A percentile compares a stretch with the other conserved stretches of the same genome.
Conservation (phyloP, 2,329 filamentous ascomycete genomes). For the Tolypocladium cylindrosporum region DNA sequence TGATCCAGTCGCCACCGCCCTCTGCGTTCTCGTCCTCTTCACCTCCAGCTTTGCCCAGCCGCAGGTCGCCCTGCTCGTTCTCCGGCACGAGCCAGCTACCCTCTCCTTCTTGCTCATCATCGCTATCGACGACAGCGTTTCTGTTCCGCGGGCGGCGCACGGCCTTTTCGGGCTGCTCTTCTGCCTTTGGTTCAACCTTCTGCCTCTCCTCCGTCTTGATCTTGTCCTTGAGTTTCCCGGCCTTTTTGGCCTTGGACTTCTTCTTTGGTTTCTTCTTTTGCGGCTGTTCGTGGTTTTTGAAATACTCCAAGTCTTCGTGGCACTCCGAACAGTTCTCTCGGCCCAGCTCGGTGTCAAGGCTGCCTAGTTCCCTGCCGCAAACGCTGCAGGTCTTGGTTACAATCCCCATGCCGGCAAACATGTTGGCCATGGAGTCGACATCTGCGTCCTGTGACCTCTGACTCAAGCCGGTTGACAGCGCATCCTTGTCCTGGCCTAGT, state of each 20-base stretch:
- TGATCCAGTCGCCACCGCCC: slow-evolving; percentile 71
- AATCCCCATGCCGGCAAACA: slow-evolving; percentile 78
- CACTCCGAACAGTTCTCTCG: slow-evolving; percentile 61
- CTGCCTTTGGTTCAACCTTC: slow-evolving; percentile 7
- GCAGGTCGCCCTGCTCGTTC: slow-evolving; percentile 47
- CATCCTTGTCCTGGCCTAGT: slow-evolving; percentile 79
- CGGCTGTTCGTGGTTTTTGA: slow-evolving; percentile 37
- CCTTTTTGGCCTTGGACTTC: slow-evolving; percentile 4
- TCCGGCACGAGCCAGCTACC: slow-evolving; percentile 74
- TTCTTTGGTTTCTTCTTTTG: slow-evolving; percentile 21
- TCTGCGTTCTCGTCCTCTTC: slow-evolving; percentile 83
- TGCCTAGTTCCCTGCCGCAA: slow-evolving; percentile 60
- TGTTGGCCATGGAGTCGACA: slow-evolving; percentile 72
- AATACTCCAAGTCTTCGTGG: slow-evolving; percentile 59
- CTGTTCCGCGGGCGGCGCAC: slow-evolving; percentile 35
- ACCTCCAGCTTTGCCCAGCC: slow-evolving; percentile 71
- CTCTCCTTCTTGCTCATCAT: slow-evolving; percentile 59
- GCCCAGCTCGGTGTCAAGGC: slow-evolving; percentile 29
- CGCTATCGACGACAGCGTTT: slow-evolving; percentile 54
- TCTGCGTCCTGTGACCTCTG: slow-evolving; percentile 50
- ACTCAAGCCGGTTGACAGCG: slow-evolving; percentile 54
- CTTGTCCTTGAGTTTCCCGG: slow-evolving; percentile 7
- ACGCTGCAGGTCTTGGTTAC: slow-evolving; percentile 71
- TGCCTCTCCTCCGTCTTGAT: slow-evolving; percentile 8
- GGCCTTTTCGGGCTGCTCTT: slow-evolving; percentile 8